These are phyloP conservation scores for Yarrowia sp. DNA, from an alignment of 805 yeast genomes.

Conservation along the genomic window DNA sequence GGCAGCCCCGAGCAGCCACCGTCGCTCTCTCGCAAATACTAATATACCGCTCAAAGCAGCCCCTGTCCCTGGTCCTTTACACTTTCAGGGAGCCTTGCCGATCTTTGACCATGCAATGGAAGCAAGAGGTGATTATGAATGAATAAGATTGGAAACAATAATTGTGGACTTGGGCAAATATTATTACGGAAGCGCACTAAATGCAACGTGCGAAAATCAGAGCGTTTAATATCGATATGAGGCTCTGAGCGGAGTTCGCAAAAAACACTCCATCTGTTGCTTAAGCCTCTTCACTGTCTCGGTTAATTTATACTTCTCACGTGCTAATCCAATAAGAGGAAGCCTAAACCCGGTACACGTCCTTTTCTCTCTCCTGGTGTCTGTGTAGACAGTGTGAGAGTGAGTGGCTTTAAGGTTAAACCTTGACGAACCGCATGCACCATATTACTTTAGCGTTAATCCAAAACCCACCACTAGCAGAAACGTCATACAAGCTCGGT, in stretches of 20 bases:
- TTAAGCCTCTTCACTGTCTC: neutral
- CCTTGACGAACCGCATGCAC: slow-evolving; percentile 2
- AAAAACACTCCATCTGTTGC: neutral
- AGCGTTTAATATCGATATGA: too few relatives aligned
- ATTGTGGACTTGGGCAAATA: neutral
- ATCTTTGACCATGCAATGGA: neutral
- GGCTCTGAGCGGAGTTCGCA: neutral
- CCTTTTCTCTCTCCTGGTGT: neutral
- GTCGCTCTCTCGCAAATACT: too few relatives aligned
- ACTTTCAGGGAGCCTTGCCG: slow-evolving; percentile 22
- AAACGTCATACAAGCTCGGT: slow-evolving; percentile 4
- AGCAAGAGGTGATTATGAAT: neutral
- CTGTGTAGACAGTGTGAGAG: neutral
- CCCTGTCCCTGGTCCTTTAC: slow-evolving; percentile 7
- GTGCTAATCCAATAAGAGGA: slow-evolving; percentile 17
- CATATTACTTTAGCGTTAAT: slow-evolving; percentile 3
- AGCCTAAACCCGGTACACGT: neutral
- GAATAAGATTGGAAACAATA: slow-evolving; percentile 1
- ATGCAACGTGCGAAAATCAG: neutral
- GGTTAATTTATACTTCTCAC: slow-evolving; percentile 19
- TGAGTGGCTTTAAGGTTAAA: neutral
- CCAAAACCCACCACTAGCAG: slow-evolving; percentile 2
- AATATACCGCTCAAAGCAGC: slow-evolving; percentile 7
- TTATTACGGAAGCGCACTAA: neutral
- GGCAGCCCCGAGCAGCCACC: slow-evolving; percentile 2